Conservation (phyloP, 352 stramenopile species). For the Globisporangium solare region DNA sequence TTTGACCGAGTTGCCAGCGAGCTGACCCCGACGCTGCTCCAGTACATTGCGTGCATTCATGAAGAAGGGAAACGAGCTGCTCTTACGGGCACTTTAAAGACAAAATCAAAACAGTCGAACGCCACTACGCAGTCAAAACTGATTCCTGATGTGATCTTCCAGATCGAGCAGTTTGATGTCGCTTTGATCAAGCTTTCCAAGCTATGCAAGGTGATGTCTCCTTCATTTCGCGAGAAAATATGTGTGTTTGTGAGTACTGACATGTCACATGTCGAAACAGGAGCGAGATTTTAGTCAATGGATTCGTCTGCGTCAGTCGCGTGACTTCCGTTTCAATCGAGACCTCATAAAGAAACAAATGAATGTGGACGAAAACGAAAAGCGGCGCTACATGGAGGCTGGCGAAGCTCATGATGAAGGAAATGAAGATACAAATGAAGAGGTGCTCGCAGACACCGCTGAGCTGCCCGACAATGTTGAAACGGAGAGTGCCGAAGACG, state of each 20-base stretch:
- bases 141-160: conserved; percentile 61
- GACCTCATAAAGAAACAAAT: conserved; percentile 26
- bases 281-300: conserved; percentile 43
- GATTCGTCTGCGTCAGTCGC: conserved; percentile 40
- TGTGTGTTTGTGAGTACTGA: not conserved
- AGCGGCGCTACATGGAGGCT: conserved; percentile 8
- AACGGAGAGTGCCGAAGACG: conserved; percentile 14
- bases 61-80: conserved; percentile 28
- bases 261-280: conserved; percentile 10
- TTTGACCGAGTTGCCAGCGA: conserved; percentile 42
- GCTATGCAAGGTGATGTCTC: conserved; percentile 35
- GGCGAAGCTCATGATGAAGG: conserved; percentile 8
- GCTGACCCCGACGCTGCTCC: conserved; percentile 35
- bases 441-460: conserved; percentile 6
- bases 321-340: conserved; percentile 52
- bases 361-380: conserved; percentile 19
- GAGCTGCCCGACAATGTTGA: conserved; percentile 11
- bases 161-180: conserved; percentile 68
- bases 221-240: not conserved
- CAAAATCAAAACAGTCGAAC: conserved; percentile 5
- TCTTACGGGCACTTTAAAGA: conserved; percentile 10
- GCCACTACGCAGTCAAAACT: conserved; percentile 37
- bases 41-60: conserved; percentile 52
- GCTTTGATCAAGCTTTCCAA: conserved; percentile 63
- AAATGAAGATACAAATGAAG: conserved; percentile 11